Percentiles rank a stretch among this genome's conserved stretches.
These are phyloP conservation scores for Entamoeba nuttalli DNA, from an alignment of 208 protist genomes.

Conservation along the genomic window DNA sequence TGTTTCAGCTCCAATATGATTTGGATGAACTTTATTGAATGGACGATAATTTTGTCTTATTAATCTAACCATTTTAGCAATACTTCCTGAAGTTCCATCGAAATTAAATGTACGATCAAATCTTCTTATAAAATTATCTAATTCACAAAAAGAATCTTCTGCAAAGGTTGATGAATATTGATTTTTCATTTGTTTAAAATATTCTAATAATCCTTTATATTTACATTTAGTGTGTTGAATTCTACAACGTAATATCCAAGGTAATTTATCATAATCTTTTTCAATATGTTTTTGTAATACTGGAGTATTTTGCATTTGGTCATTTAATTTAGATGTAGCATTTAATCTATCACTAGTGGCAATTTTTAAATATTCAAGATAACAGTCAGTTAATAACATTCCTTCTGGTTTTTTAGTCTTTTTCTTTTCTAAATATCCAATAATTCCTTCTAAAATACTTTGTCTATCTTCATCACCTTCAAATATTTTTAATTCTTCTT, in stretches of 20 bases:
- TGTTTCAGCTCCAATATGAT: not conserved
- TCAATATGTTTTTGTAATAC: not conserved
- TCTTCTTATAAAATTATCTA: not conserved
- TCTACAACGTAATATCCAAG: not conserved
- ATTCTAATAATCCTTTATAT: not conserved
- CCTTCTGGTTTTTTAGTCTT: not conserved
- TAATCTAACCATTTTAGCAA: not conserved
- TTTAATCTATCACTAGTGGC: not conserved
- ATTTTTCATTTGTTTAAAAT: not conserved
- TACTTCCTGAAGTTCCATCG: not conserved
- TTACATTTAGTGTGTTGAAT: not conserved
- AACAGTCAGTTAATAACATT: not conserved
- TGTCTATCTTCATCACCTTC: not conserved
- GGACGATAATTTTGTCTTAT: not conserved
- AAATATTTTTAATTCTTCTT: not conserved
- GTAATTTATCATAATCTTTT: not conserved
- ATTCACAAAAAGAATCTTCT: not conserved
- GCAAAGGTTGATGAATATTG: not conserved
- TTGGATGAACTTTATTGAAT: not conserved
- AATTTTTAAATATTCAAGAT: not conserved
- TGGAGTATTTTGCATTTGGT: not conserved
- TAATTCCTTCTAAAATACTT: not conserved
- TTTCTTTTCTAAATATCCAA: not conserved
- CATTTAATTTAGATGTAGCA: not conserved
- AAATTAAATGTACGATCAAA: not conserved